These are phyloP conservation scores for Senna siamea DNA, from an alignment of 306 rosid species.

Conservation along the genomic window DNA sequence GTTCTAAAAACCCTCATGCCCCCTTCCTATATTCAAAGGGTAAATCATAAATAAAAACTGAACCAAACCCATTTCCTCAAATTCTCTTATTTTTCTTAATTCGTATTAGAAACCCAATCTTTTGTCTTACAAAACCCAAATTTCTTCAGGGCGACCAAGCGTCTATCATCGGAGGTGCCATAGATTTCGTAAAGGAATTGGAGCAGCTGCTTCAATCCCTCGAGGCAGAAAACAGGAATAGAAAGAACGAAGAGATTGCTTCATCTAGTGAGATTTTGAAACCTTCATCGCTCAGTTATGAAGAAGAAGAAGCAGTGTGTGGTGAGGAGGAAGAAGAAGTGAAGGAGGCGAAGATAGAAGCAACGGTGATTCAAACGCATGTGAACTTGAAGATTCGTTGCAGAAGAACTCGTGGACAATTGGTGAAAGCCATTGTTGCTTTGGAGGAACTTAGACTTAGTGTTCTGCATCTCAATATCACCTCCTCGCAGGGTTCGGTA, in stretches of 20 bases:
- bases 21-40: constrained; percentile 82
- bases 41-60: background rate
- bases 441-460: constrained; percentile 80
- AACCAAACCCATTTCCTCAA: background rate
- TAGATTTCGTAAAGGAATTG: constrained; percentile 93
- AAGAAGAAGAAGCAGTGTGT: constrained; percentile 41
- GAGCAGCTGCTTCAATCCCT: constrained; percentile 83
- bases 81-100: no score
- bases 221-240: constrained; percentile 68
- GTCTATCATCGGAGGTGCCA: constrained; percentile 96
- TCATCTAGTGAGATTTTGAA: constrained; percentile 40
- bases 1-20: constrained; percentile 95
- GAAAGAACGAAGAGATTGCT: constrained; percentile 47
- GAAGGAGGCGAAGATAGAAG: constrained; percentile 68
- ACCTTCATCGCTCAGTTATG: constrained; percentile 39
- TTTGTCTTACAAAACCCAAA: no score
- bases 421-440: constrained; percentile 80
- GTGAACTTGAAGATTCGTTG: constrained; percentile 88
- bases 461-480: constrained; percentile 84
- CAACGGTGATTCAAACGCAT: constrained; percentile 85
- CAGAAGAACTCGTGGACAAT: constrained; percentile 60
- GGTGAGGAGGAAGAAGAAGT: constrained; percentile 44
- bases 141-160: constrained; percentile 99
- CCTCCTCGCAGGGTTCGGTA: constrained; percentile 62
- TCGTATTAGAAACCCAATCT: no score